A percentile compares a stretch with the other conserved stretches of the same genome.
Conservation (phyloP, 805 yeast species). For the Wickerhamiella brachini region DNA sequence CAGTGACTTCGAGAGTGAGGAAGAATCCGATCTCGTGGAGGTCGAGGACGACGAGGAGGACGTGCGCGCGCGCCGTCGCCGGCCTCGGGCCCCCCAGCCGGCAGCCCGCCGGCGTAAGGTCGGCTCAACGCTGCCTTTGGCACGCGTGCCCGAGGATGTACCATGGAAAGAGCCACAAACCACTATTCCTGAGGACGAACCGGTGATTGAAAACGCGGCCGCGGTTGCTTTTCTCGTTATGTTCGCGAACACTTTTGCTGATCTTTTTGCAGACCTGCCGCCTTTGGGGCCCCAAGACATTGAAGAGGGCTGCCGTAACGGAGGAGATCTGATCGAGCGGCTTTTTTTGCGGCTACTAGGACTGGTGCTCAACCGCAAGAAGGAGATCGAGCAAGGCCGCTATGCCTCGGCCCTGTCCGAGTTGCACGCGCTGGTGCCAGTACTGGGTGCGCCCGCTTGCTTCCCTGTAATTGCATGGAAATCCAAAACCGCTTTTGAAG, state of each 20-base stretch:
- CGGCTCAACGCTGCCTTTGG: constrained; percentile 8
- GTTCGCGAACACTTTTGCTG: constrained; percentile 14
- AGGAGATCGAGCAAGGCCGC: constrained; percentile 26
- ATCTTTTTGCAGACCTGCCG: constrained; percentile 22
- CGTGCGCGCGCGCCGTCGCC: not conserved
- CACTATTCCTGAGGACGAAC: constrained; percentile 17
- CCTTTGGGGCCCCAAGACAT: constrained; percentile 29
- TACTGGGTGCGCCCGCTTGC: constrained; percentile 19
- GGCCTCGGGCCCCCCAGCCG: not conserved
- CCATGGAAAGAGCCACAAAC: constrained; percentile 15
- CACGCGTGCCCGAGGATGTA: constrained; percentile 22
- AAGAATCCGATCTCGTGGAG: not conserved
- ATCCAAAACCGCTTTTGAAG: constrained; percentile 18
- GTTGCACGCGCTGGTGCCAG: constrained; percentile 19
- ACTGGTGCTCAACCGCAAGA: constrained; percentile 28
- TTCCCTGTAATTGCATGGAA: constrained; percentile 21
- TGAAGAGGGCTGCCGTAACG: constrained; percentile 24
- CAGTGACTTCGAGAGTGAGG: not conserved
- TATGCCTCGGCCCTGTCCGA: constrained; percentile 28
- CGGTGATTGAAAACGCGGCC: constrained; percentile 16
- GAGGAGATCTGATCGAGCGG: constrained; percentile 19
- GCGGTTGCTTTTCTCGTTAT: constrained; percentile 19
- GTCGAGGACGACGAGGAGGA: not conserved
- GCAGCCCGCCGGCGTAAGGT: not conserved
- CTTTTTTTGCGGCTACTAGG: constrained; percentile 24